A percentile compares a stretch with the other conserved stretches of the same genome.
phyloP scores from a whole-genome alignment of 2,329 filamentous ascomycete genomes.

The Exophiala aquamarina region DNA sequence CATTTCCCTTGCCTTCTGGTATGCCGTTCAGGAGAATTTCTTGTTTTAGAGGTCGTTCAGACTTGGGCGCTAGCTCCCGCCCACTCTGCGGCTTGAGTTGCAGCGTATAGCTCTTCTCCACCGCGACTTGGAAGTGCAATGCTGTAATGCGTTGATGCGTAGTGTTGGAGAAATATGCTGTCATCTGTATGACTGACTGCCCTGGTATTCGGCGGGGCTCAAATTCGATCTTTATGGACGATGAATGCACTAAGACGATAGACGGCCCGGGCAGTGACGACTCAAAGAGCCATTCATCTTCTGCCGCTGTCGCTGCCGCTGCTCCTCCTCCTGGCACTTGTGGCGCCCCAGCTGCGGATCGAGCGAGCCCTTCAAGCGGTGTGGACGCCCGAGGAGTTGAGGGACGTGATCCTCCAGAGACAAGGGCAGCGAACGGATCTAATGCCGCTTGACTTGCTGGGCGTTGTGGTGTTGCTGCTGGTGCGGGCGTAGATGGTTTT shows the following conservation, averaged over 20 bases:
- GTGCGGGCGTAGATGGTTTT: constrained; percentile 50
- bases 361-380: constrained; percentile 13
- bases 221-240: constrained; percentile 71
- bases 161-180: constrained; percentile 82
- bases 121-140: constrained; percentile 86
- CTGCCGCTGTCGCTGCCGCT: constrained; percentile 55
- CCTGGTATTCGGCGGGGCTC: constrained; percentile 58
- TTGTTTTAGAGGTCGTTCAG: constrained; percentile 78
- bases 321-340: too few species aligned
- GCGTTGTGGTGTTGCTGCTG: constrained; percentile 39
- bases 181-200: constrained; percentile 63
- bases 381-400: constrained; percentile 33
- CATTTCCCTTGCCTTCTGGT: constrained; percentile 68
- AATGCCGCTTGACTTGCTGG: constrained; percentile 41
- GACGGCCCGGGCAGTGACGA: constrained; percentile 77
- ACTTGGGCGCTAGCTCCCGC: constrained; percentile 67
- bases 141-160: constrained; percentile 70
- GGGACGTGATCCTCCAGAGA: constrained; percentile 53
- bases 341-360: constrained; percentile 19
- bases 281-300: constrained; percentile 93
- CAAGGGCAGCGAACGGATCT: constrained; percentile 63
- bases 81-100: constrained; percentile 83
- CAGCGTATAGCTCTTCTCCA: constrained; percentile 84
- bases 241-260: constrained; percentile 67
- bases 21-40: constrained; percentile 75